Evolutionary conservation across 495 filamentous ascomycete genomes (phyloP).

Genomic region (Rhypophila decipiens): DNA sequence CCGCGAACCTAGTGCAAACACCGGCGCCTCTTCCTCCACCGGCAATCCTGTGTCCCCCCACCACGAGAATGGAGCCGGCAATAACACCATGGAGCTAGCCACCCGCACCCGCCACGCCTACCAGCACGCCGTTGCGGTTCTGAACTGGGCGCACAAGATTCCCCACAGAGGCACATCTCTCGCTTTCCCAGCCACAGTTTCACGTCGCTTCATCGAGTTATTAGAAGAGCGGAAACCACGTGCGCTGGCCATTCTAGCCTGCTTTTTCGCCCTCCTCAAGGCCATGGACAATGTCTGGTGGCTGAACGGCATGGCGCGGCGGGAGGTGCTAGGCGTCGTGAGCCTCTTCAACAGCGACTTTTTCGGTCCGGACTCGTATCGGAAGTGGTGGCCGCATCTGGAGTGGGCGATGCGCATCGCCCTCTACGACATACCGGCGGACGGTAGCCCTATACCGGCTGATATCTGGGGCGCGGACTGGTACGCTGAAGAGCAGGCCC

Average conservation of each 20-base stretch:
- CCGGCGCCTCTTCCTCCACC: neutral
- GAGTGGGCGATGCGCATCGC: constrained; percentile 50
- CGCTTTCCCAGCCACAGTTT: constrained; percentile 53
- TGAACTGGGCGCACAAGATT: constrained; percentile 53
- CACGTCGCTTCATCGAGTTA: constrained; percentile 48
- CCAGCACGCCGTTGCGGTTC: constrained; percentile 47
- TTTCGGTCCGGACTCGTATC: constrained; percentile 28
- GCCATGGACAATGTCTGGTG: constrained; percentile 49
- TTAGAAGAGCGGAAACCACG: constrained; percentile 44
- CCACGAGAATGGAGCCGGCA: neutral
- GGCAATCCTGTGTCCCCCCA: neutral
- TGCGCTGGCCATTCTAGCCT: constrained; percentile 48
- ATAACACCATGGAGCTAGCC: constrained; percentile 11
- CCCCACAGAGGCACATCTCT: constrained; percentile 47
- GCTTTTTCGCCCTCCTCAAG: constrained; percentile 52
- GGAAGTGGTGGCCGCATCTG: constrained; percentile 49
- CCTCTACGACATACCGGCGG: constrained; percentile 31
- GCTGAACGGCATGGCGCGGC: constrained; percentile 49
- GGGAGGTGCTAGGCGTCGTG: constrained; percentile 49
- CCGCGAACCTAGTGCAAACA: neutral
- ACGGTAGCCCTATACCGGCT: constrained; percentile 34
- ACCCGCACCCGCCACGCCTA: constrained; percentile 43
- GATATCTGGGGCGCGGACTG: constrained; percentile 46
- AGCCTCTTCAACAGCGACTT: constrained; percentile 42
- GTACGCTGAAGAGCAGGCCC: constrained; percentile 32